Conservation (phyloP, 768 basidiomycete species). For the Panellus pusillus region DNA sequence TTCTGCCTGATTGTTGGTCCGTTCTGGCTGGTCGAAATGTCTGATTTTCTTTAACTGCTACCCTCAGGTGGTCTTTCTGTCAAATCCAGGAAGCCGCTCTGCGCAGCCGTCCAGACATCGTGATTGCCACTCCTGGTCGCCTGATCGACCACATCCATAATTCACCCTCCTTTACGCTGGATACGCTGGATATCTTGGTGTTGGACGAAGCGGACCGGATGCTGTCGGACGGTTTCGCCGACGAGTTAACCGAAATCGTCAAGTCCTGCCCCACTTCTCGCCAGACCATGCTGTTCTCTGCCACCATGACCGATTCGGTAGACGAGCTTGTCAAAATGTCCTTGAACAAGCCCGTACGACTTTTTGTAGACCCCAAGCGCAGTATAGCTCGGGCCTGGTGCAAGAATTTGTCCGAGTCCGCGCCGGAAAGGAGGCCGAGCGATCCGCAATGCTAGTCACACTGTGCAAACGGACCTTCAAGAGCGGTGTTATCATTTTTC, state of each 20-base stretch:
- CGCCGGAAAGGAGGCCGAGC: conserved; percentile 73
- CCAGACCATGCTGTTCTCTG: conserved; percentile 98
- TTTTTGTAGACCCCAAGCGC: conserved; percentile 95
- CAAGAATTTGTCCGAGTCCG: conserved; percentile 96
- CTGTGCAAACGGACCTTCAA: conserved; percentile 90
- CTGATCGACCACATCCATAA: conserved; percentile 97
- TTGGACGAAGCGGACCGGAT: conserved; percentile 98
- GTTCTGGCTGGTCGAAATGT: conserved; percentile 21
- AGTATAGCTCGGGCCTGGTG: conserved; percentile 81
- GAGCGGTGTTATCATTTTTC: conserved; percentile 84
- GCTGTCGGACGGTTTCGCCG: conserved; percentile 93
- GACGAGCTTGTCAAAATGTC: conserved; percentile 93
- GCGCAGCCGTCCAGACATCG: conserved; percentile 85
- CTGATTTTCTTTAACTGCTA: conserved; percentile 7
- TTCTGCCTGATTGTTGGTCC: conserved; percentile 91
- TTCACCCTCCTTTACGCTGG: conserved; percentile 89
- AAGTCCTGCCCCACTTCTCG: conserved; percentile 83
- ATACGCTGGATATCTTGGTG: conserved; percentile 89
- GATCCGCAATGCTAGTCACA: conserved; percentile 73
- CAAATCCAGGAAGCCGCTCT: conserved; percentile 89
- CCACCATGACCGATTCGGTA: conserved; percentile 97
- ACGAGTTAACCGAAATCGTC: conserved; percentile 93
- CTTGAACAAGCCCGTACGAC: conserved; percentile 86
- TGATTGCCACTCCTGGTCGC: conserved; percentile 97
- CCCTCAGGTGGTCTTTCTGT: conserved; percentile 83